phyloP scores from a whole-genome alignment of 495 filamentous ascomycete species.

The Penicillium ucsense region DNA sequence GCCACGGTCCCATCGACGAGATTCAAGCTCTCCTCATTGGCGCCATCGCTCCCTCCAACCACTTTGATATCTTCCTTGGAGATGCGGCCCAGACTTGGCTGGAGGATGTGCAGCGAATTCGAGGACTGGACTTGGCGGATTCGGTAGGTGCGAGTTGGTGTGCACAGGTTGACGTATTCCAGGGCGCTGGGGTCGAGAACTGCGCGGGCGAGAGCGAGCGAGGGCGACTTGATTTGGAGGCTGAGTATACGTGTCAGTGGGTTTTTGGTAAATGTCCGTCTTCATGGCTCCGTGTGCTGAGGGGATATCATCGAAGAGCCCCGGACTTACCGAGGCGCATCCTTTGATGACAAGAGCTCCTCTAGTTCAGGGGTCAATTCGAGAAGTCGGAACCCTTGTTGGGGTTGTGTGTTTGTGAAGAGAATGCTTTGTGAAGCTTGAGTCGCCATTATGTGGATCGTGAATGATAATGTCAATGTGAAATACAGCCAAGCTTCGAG shows the following conservation, averaged over 20 bases:
- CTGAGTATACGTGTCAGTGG: slow-evolving; percentile 26
- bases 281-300: not conserved
- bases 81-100: slow-evolving; percentile 34
- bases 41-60: slow-evolving; percentile 12
- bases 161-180: slow-evolving; percentile 66
- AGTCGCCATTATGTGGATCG: slow-evolving; percentile 41
- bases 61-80: slow-evolving; percentile 22
- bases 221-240: slow-evolving; percentile 53
- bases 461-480: not conserved
- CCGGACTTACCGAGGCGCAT: slow-evolving; percentile 47
- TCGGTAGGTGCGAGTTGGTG: slow-evolving; percentile 58
- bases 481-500: too few relatives aligned
- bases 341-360: slow-evolving; percentile 49
- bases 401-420: slow-evolving; percentile 50
- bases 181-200: slow-evolving; percentile 25
- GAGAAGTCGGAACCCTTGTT: slow-evolving; percentile 61
- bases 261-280: not conserved
- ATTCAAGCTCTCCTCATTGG: slow-evolving; percentile 18
- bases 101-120: slow-evolving; percentile 68
- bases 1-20: slow-evolving; percentile 34
- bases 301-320: not conserved
- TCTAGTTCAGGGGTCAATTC: slow-evolving; percentile 72
- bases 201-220: slow-evolving; percentile 14
- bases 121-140: slow-evolving; percentile 87
- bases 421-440: slow-evolving; percentile 50